Conservation (phyloP, 1,284 basidiomycete species). For the Athelia psychrophila region DNA sequence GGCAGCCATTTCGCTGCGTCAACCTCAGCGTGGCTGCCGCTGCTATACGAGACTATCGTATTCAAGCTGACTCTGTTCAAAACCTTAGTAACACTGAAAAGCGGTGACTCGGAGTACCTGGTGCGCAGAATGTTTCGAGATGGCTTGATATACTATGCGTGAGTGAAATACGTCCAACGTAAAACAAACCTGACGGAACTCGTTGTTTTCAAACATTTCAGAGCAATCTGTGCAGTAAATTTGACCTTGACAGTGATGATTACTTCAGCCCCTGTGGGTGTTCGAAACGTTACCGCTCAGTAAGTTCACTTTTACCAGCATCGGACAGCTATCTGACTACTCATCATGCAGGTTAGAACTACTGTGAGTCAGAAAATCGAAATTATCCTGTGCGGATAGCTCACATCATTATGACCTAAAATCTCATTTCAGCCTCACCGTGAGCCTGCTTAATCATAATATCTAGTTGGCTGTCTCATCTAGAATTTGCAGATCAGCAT, state of each 20-base stretch:
- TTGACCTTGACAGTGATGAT: slow-evolving; percentile 46
- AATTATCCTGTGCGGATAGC: neutral
- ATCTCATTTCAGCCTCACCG: slow-evolving; percentile 24
- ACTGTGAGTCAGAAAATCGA: slow-evolving; percentile 30
- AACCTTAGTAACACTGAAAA: slow-evolving; percentile 25
- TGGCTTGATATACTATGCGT: slow-evolving; percentile 46
- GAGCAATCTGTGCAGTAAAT: slow-evolving; percentile 42
- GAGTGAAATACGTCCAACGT: neutral
- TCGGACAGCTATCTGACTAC: neutral
- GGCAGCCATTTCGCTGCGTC: slow-evolving; percentile 24
- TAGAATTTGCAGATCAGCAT: slow-evolving; percentile 34
- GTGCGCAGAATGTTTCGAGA: slow-evolving; percentile 34
- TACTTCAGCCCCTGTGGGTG: slow-evolving; percentile 25
- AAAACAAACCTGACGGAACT: neutral
- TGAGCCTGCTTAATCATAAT: slow-evolving; percentile 8
- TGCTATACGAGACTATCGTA: slow-evolving; percentile 42
- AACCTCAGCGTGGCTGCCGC: slow-evolving; percentile 43
- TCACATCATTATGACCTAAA: neutral
- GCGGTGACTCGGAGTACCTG: slow-evolving; percentile 24
- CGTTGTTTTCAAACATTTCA: slow-evolving; percentile 13
- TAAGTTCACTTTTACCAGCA: slow-evolving; percentile 21
- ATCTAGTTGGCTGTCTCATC: neutral
- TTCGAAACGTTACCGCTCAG: slow-evolving; percentile 47
- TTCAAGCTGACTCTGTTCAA: slow-evolving; percentile 34
- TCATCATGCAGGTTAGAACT: slow-evolving; percentile 35